Percentiles rank a stretch among this genome's conserved stretches.
phyloP scores from a whole-genome alignment of 805 yeast species.

The Hanseniaspora lachancei region DNA sequence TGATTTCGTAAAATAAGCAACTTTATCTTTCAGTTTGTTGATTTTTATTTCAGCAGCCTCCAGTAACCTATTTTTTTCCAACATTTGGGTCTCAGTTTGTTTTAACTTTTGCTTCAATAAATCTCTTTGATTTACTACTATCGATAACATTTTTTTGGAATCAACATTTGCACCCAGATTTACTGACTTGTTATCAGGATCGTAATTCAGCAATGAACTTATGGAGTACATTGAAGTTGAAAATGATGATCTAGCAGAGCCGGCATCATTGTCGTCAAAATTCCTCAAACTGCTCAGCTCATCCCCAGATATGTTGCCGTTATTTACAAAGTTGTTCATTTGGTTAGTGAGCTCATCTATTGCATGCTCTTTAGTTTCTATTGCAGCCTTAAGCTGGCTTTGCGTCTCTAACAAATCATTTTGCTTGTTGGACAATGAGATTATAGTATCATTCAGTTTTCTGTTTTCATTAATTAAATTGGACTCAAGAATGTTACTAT shows the following conservation, averaged over 20 bases:
- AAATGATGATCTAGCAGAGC: slow-evolving; percentile 2
- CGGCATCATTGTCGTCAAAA: slow-evolving; percentile 5
- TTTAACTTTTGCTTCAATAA: slow-evolving; percentile 8
- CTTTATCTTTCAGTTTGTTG: not conserved
- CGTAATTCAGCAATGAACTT: not conserved
- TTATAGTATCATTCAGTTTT: slow-evolving; percentile 1
- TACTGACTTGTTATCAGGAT: not conserved
- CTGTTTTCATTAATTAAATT: slow-evolving; percentile 4
- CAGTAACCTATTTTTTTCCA: not conserved
- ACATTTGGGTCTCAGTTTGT: not conserved
- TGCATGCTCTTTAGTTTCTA: not conserved
- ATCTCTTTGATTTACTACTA: slow-evolving; percentile 9
- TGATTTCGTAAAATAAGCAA: not conserved
- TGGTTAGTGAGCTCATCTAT: slow-evolving; percentile 1
- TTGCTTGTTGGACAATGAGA: slow-evolving; percentile 8
- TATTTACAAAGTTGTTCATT: slow-evolving; percentile 5
- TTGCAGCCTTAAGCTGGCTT: not conserved
- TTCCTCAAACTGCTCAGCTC: not conserved
- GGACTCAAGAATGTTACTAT: not conserved
- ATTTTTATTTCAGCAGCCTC: not conserved
- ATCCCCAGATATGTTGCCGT: not conserved
- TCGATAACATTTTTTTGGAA: slow-evolving; percentile 1
- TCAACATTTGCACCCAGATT: not conserved
- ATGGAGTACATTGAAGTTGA: slow-evolving; percentile 10
- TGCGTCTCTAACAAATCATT: not conserved